A percentile compares a stretch with the other conserved stretches of the same genome.
phyloP scores from a whole-genome alignment of 768 basidiomycete genomes.

The Lactarius vividus region DNA sequence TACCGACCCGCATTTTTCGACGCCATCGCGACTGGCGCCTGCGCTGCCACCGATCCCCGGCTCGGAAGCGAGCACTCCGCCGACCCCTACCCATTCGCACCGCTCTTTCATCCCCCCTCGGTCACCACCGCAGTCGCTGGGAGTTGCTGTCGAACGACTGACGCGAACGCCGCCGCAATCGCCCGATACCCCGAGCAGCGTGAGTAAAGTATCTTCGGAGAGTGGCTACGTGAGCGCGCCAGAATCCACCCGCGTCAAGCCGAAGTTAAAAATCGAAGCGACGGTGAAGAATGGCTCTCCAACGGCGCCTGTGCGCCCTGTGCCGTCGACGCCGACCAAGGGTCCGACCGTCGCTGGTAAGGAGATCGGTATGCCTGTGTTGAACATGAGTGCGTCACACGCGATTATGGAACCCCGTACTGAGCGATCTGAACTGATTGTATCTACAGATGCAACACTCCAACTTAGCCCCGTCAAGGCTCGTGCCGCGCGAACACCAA shows the following conservation, averaged over 20 bases:
- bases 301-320: constrained; percentile 1
- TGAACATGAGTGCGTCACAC: constrained; percentile 57
- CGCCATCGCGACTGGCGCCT: constrained; percentile 25
- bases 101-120: constrained; percentile 50
- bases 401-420: constrained; percentile 3
- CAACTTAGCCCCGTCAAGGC: constrained; percentile 76
- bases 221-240: constrained; percentile 28
- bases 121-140: constrained; percentile 66
- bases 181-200: constrained; percentile 4
- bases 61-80: constrained; percentile 62
- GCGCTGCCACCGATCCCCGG: constrained; percentile 40
- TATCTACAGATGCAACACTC: constrained; percentile 53
- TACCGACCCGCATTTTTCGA: constrained; percentile 24
- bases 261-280: constrained; percentile 5
- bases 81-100: constrained; percentile 45
- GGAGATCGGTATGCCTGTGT: constrained; percentile 64
- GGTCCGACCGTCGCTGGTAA: constrained; percentile 44
- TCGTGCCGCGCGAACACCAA: constrained; percentile 54
- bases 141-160: constrained; percentile 68
- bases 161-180: constrained; percentile 32
- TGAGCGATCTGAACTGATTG: constrained; percentile 8
- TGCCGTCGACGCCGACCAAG: constrained; percentile 16
- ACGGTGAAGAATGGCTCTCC: neutral
- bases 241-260: constrained; percentile 9
- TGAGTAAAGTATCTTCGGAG: constrained; percentile 23